These are phyloP conservation scores for Cladosporium sphaerospermum DNA, from an alignment of 2,329 filamentous ascomycete genomes.

Conservation along the genomic window DNA sequence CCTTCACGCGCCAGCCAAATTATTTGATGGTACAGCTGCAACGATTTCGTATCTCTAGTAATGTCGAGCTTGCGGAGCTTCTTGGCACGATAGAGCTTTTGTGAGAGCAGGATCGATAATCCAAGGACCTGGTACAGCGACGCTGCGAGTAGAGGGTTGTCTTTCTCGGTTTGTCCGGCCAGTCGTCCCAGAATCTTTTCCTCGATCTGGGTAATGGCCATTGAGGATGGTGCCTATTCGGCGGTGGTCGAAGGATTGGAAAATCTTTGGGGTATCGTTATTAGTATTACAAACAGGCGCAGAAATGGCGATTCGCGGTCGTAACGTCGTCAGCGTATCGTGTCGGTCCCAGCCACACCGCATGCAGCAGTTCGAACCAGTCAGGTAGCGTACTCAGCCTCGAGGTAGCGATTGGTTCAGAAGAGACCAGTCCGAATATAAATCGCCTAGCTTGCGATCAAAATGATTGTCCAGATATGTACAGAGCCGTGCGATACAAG, in stretches of 20 bases:
- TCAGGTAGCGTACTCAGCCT: background rate
- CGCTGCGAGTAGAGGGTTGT: conserved; percentile 71
- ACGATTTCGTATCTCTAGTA: conserved; percentile 68
- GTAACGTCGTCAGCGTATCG: conserved; percentile 6
- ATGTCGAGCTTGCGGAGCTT: conserved; percentile 77
- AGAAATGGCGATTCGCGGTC: background rate
- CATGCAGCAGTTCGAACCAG: background rate
- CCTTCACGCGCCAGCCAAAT: conserved; percentile 94
- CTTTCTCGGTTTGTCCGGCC: conserved; percentile 69
- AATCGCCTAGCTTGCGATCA: too few relatives aligned
- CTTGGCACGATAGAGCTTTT: conserved; percentile 74
- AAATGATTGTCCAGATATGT: background rate
- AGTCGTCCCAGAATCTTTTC: conserved; percentile 93
- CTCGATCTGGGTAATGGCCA: conserved; percentile 96
- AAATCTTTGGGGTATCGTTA: background rate
- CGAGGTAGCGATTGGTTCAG: background rate
- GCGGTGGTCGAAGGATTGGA: too few relatives aligned
- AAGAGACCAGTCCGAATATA: too few relatives aligned
- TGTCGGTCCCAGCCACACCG: background rate
- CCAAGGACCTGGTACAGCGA: conserved; percentile 89
- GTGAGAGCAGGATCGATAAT: conserved; percentile 79
- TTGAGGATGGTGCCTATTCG: conserved; percentile 34
- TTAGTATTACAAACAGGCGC: background rate
- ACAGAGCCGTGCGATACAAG: background rate
- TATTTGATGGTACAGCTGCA: conserved; percentile 83